A percentile compares a stretch with the other conserved stretches of the same genome.
Evolutionary conservation across 495 filamentous ascomycete species (phyloP).

Genomic region (Bryoglossum gracile): DNA sequence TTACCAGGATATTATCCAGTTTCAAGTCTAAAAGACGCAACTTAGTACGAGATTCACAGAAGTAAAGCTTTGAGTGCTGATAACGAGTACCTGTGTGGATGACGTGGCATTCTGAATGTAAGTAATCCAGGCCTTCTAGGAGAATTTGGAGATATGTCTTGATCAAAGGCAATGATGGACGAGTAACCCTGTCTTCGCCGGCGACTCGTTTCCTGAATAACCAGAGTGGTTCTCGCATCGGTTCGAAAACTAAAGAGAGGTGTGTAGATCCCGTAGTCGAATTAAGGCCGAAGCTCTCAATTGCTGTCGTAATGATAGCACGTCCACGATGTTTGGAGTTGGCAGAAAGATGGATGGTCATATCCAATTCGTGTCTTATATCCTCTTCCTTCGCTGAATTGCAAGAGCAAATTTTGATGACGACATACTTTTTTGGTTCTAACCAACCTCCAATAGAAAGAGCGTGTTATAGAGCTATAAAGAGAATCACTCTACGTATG

Average conservation of each 20-base stretch:
- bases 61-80: no score
- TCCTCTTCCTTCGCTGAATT: conserved; percentile 16
- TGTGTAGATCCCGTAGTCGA: conserved; percentile 33
- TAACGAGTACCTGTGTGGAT: conserved; percentile 35
- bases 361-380: conserved; percentile 23
- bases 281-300: conserved; percentile 31
- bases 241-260: conserved; percentile 33
- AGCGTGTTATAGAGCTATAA: no score
- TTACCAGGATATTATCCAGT: conserved; percentile 39
- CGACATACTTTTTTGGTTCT: conserved; percentile 32
- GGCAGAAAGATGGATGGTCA: conserved; percentile 23
- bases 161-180: conserved; percentile 26
- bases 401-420: conserved; percentile 31
- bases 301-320: conserved; percentile 25
- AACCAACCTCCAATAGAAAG: not conserved
- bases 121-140: conserved; percentile 36
- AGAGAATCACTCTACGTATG: no score
- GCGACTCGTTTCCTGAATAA: conserved; percentile 32
- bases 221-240: conserved; percentile 38
- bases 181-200: conserved; percentile 12
- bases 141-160: conserved; percentile 35
- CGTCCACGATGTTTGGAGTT: conserved; percentile 30
- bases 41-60: not conserved
- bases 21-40: conserved; percentile 35
- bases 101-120: conserved; percentile 32